Evolutionary conservation across 169 alveolate genomes (phyloP), one percentile per base, ranked within the genome.

Genomic region (Eimeria acervulina): DNA sequence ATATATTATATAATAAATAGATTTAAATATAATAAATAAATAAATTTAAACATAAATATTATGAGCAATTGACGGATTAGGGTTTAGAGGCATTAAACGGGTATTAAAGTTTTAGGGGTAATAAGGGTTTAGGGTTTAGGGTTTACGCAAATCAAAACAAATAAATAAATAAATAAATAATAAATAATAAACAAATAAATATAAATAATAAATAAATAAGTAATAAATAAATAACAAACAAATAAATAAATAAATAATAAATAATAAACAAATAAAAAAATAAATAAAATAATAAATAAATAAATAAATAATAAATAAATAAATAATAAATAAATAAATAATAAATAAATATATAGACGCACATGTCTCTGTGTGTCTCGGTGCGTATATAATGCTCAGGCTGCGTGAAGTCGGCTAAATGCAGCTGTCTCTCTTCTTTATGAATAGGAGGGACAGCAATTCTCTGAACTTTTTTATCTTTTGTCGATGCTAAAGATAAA

Each of bases 401-500:
- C 68, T 59, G 85, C 2, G 44, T 17, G 88, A 90, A 90, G 88
- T 90, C 88, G 1, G 47, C n/a, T 33, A 70, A 42, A 6, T 63
- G 31, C 4, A 15, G 23, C 38, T 42, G 47, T 15, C 70, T n/a
- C 52, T 66, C 38, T 47, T 90, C 95, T 47, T 21, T 90, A n/a
- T 90, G 61, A 8, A 90, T 90, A n/a, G 95, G 95, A 26, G 95
- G 95, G 15, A 90, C 95, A 28, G 78, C 88, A 36, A 90, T 90
- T 31, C n/a, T 8, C 68, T 90, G 76, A 21, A 40, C 51, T 38
- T 47, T 36, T 44, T 90, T 63, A 52, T 63, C 51, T n/a, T n/a
- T n/a, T n/a, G n/a, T n/a, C 88, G 88, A 33, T 1, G 84, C 94
- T 19, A n/a, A n/a, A 44, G 80, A 19, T 31, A 63, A 21, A 26